Evolutionary conservation across 306 rosid genomes (phyloP).

Genomic region (Canavalia ensiformis): DNA sequence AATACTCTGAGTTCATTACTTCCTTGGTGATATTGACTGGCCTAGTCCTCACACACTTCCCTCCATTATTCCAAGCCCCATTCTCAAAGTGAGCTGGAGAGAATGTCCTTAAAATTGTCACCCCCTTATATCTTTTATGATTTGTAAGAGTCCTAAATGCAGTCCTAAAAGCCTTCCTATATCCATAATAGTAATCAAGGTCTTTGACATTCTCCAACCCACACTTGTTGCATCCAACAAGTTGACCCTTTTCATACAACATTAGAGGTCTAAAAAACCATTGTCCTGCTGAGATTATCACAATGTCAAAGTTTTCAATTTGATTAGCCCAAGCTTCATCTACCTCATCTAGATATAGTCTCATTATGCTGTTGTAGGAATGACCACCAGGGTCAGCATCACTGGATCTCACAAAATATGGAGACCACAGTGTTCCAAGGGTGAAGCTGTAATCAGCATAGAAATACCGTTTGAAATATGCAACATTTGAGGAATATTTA

Average conservation of each 20-base stretch:
- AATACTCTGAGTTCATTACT: slow-evolving; percentile 49
- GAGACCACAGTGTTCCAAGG: slow-evolving; percentile 79
- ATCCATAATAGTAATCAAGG: slow-evolving; percentile 56
- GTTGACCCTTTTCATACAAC: slow-evolving; percentile 60
- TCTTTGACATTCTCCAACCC: slow-evolving; percentile 54
- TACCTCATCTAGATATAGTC: slow-evolving; percentile 70
- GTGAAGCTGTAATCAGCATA: slow-evolving; percentile 77
- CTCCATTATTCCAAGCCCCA: slow-evolving; percentile 91
- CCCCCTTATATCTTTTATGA: slow-evolving; percentile 65
- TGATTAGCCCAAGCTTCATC: slow-evolving; percentile 67
- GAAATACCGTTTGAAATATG: slow-evolving; percentile 62
- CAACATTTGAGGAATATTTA: slow-evolving; percentile 44
- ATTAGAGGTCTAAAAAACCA: slow-evolving; percentile 85
- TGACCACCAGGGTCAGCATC: slow-evolving; percentile 63
- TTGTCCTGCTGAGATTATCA: slow-evolving; percentile 85
- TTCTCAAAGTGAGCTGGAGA: slow-evolving; percentile 91
- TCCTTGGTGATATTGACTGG: slow-evolving; percentile 61
- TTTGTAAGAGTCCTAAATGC: slow-evolving; percentile 57
- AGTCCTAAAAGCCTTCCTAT: slow-evolving; percentile 73
- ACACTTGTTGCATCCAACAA: slow-evolving; percentile 76
- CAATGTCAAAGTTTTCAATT: slow-evolving; percentile 70
- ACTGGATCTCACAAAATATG: slow-evolving; percentile 65
- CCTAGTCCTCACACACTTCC: slow-evolving; percentile 73
- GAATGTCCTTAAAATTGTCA: slow-evolving; percentile 83
- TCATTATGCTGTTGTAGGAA: slow-evolving; percentile 62